These are phyloP conservation scores for Spathaspora passalidarum DNA, from an alignment of 805 yeast genomes.

Conservation along the genomic window DNA sequence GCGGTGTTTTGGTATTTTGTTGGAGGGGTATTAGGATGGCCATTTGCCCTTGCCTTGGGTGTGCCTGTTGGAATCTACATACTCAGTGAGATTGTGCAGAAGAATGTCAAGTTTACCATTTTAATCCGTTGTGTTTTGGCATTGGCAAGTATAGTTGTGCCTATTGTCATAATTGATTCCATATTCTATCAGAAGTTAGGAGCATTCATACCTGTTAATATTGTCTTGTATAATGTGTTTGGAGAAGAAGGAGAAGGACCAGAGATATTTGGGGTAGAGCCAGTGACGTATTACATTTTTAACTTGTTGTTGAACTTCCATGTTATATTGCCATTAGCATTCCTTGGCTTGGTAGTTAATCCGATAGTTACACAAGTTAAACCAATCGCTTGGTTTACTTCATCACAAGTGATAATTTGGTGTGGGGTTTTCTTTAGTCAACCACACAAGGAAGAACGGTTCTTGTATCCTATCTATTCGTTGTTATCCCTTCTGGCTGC, in stretches of 20 bases:
- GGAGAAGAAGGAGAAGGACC: slow-evolving; percentile 78
- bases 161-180: slow-evolving; percentile 51
- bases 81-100: slow-evolving; percentile 7
- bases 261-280: slow-evolving; percentile 85
- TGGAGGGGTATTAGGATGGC: slow-evolving; percentile 92
- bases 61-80: slow-evolving; percentile 53
- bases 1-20: slow-evolving; percentile 45
- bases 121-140: slow-evolving; percentile 1
- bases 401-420: slow-evolving; percentile 65
- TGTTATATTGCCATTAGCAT: slow-evolving; percentile 42
- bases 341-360: slow-evolving; percentile 32
- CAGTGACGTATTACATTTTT: slow-evolving; percentile 63
- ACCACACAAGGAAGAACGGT: slow-evolving; percentile 93
- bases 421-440: slow-evolving; percentile 60
- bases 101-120: not conserved
- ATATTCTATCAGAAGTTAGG: slow-evolving; percentile 52
- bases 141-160: slow-evolving; percentile 16
- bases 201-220: slow-evolving; percentile 75
- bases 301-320: slow-evolving; percentile 78
- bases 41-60: slow-evolving; percentile 68
- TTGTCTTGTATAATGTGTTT: slow-evolving; percentile 75
- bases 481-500: slow-evolving; percentile 64
- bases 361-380: slow-evolving; percentile 13
- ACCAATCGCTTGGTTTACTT: slow-evolving; percentile 13
- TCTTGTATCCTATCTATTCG: slow-evolving; percentile 82